phyloP scores from a whole-genome alignment of 148 eudicot genomes.

The Vaccinium vitisidaea region DNA sequence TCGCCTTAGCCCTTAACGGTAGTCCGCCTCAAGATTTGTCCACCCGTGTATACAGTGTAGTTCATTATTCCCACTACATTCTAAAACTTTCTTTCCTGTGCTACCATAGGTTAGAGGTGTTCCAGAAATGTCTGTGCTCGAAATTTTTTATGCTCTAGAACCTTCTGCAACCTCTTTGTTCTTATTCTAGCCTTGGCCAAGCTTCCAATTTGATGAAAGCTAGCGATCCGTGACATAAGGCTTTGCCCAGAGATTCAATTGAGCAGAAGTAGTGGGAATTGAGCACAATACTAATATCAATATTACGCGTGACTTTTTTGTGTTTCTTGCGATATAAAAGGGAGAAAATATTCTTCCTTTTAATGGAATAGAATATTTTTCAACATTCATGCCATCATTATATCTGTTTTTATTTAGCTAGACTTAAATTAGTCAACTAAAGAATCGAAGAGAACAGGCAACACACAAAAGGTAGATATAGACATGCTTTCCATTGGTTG shows the following conservation, averaged over 20 bases:
- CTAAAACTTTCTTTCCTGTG: neutral
- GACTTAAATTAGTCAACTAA: neutral
- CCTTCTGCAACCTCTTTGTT: neutral
- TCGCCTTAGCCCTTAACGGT: neutral
- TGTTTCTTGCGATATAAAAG: neutral
- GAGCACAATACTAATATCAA: neutral
- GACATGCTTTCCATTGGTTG: neutral
- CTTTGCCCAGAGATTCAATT: neutral
- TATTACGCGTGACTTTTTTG: neutral
- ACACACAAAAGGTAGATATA: neutral
- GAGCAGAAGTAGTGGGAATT: neutral
- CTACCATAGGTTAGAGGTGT: neutral
- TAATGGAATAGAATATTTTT: too few species aligned
- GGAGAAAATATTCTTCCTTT: neutral
- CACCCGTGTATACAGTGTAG: neutral
- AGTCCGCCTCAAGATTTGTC: neutral
- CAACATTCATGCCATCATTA: neutral
- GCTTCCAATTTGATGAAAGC: neutral
- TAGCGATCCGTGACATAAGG: neutral
- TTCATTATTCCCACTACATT: neutral
- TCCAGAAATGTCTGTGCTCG: neutral
- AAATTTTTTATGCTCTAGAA: neutral
- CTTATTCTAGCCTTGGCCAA: neutral
- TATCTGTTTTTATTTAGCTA: neutral
- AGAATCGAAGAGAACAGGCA: neutral